Percentiles rank a stretch among this genome's conserved stretches.
Evolutionary conservation across 176 grass and related monocot genomes (phyloP).

Genomic region (Panicum miliaceum): DNA sequence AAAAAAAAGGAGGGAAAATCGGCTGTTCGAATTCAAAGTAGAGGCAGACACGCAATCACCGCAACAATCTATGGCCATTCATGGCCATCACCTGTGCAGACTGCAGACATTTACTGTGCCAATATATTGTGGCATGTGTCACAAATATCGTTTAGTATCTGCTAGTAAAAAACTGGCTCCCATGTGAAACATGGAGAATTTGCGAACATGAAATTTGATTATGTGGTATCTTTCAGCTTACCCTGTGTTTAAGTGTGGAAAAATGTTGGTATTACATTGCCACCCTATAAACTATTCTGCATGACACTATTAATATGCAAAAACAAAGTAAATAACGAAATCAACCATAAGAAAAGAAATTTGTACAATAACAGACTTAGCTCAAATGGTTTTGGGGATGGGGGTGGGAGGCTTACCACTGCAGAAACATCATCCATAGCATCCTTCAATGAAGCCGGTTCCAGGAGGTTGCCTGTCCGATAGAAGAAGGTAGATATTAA

Average conservation of each 20-base stretch:
- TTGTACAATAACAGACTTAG: not conserved
- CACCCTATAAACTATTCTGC: not conserved
- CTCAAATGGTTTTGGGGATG: not conserved
- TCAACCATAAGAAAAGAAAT: not conserved
- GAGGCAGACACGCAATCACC: not conserved
- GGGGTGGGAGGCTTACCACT: constrained; percentile 54
- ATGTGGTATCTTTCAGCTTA: constrained; percentile 3
- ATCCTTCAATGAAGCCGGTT: constrained; percentile 75
- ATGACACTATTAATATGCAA: constrained; percentile 6
- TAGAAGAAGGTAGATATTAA: constrained; percentile 42
- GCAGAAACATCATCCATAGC: constrained; percentile 71
- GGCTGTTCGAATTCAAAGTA: not conserved
- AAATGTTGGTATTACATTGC: not conserved
- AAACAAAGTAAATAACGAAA: not conserved
- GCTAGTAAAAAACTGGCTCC: not conserved
- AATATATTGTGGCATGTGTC: not conserved
- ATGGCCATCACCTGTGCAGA: not conserved
- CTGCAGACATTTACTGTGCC: not conserved
- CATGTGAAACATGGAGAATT: not conserved
- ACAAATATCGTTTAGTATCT: not conserved
- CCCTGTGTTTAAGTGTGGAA: not conserved
- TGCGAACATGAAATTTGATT: not conserved
- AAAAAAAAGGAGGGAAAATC: not conserved
- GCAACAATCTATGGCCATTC: not conserved
- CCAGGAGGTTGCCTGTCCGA: constrained; percentile 76